Evolutionary conservation across 257 asterid genomes (phyloP), one percentile per base, ranked within the genome.

Genomic region (Solanum appendiculatum): DNA sequence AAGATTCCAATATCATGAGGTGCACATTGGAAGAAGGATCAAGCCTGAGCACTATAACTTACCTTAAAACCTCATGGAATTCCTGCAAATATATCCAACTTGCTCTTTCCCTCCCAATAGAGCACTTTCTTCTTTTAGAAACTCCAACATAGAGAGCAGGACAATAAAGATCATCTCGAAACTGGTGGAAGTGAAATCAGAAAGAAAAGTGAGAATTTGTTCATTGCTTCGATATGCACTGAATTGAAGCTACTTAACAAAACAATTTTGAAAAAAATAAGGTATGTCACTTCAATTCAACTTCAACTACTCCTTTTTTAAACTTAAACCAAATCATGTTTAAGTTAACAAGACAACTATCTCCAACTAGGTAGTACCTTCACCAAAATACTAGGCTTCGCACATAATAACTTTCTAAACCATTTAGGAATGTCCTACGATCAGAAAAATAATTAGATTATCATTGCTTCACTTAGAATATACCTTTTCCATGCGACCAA

Each of bases 1-100:
- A 39, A 74, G 54, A 74, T 37, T 74, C 46, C 31, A 51, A 12
- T 20, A 85, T 46, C 34, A 48, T 3, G n/a, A 75, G 51, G 60
- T 73, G 89, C 77, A 60, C 25, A 18, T 25, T 12, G 7, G 29
- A 20, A 86, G 37, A 85, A 80, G 86, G 40, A 42, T 42, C 72
- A 56, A 86, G 20, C 34, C 70, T 60, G 23, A 73, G 87, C 25
- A 78, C 44, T 44, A 64, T 56, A 44, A 42, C 88, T 95, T 93
- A 96, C 99, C 96, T 93, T 37, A 51, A 34, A 88, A 94, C 94
- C 82, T 93, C 95, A 88, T 96, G 99, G 89, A 95, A 95, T 90
- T 95, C 98, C 86, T 88, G 92, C 87, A 93, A 91, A 42, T 92
- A 94, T 91, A 92, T 83, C 92, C 94, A 88, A 78, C 92, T 91